These are phyloP conservation scores for Amanita brunnescens DNA, from an alignment of 768 basidiomycete species.

Conservation along the genomic window DNA sequence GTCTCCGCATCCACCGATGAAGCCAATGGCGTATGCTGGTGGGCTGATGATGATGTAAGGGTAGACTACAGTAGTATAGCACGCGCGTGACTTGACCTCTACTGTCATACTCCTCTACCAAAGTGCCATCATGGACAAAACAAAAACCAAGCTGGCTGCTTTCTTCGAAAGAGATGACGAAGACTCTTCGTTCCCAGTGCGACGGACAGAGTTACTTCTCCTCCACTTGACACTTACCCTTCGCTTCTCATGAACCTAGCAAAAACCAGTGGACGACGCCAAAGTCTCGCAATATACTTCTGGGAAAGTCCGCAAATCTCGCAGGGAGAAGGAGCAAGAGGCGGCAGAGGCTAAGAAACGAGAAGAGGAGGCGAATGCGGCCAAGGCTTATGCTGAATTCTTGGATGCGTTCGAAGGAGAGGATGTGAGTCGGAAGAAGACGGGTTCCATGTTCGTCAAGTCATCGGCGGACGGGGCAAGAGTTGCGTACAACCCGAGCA, in stretches of 20 bases:
- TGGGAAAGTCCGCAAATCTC: slow-evolving; percentile 83
- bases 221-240: slow-evolving; percentile 51
- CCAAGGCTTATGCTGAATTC: slow-evolving; percentile 77
- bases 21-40: slow-evolving; percentile 86
- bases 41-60: slow-evolving; percentile 67
- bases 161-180: slow-evolving; percentile 85
- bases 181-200: slow-evolving; percentile 84
- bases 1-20: slow-evolving; percentile 79
- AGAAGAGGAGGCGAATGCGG: slow-evolving; percentile 76
- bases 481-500: slow-evolving; percentile 36
- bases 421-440: slow-evolving; percentile 40
- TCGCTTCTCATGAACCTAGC: slow-evolving; percentile 49
- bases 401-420: slow-evolving; percentile 78
- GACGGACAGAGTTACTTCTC: slow-evolving; percentile 69
- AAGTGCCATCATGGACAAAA: slow-evolving; percentile 52
- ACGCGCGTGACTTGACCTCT: slow-evolving; percentile 2
- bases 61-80: neutral
- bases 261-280: slow-evolving; percentile 77
- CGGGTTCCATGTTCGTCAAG: slow-evolving; percentile 51
- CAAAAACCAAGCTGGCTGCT: slow-evolving; percentile 59
- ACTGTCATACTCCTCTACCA: neutral
- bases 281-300: slow-evolving; percentile 82
- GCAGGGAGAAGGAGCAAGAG: slow-evolving; percentile 87
- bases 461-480: slow-evolving; percentile 43
- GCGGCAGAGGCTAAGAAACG: slow-evolving; percentile 83